Conservation (phyloP, 495 filamentous ascomycete genomes). For the Beverwykella pulmonaria region DNA sequence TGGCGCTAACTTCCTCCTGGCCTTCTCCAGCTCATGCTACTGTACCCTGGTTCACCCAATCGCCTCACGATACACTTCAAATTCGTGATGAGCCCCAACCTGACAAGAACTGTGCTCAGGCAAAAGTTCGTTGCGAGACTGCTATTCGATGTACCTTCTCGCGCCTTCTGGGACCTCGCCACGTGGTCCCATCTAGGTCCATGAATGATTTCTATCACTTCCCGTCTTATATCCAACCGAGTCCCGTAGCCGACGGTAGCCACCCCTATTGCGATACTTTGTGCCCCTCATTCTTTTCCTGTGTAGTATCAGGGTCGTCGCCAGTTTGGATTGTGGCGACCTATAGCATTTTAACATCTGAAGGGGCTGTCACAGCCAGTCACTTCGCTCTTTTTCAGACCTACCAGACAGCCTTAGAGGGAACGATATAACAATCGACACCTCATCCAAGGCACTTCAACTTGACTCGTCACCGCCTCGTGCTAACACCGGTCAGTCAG, state of each 20-base stretch:
- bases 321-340: too few relatives aligned
- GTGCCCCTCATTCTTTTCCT: too few relatives aligned
- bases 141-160: conserved; percentile 8
- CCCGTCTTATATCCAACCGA: conserved; percentile 4
- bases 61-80: neutral
- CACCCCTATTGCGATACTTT: neutral
- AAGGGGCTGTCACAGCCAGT: too few relatives aligned
- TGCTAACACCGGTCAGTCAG: too few relatives aligned
- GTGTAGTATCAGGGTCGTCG: too few relatives aligned
- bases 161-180: conserved; percentile 1
- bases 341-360: too few relatives aligned
- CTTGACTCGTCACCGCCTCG: too few relatives aligned
- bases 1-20: neutral
- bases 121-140: neutral
- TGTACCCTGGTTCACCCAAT: conserved; percentile 11
- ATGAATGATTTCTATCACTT: neutral
- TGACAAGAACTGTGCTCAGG: neutral
- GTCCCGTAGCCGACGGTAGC: conserved; percentile 9
- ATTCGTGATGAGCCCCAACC: conserved; percentile 1
- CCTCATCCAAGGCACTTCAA: too few relatives aligned
- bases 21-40: neutral
- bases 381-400: too few relatives aligned
- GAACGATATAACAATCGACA: too few relatives aligned
- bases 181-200: conserved; percentile 24
- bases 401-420: too few relatives aligned